Conservation (phyloP, 768 basidiomycete genomes). For the Phaffia australis region DNA sequence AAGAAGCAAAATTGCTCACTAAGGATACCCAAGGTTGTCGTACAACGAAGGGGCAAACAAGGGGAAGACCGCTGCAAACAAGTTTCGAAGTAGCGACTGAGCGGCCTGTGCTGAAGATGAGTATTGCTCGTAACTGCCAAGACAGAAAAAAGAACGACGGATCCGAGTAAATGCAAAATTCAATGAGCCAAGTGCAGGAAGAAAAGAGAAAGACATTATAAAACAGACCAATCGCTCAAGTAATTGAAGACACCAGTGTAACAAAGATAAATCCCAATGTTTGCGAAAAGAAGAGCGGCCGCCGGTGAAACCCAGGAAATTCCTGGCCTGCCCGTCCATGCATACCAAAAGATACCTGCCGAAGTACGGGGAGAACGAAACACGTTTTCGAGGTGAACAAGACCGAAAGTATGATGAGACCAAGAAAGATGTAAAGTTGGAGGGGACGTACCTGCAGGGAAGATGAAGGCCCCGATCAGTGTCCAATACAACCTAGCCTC, state of each 20-base stretch:
- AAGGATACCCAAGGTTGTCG: conserved; percentile 7
- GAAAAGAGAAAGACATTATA: not conserved
- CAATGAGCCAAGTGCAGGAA: not conserved
- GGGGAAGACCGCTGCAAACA: conserved; percentile 31
- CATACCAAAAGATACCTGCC: conserved; percentile 18
- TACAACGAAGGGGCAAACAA: conserved; percentile 31
- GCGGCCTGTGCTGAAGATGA: conserved; percentile 34
- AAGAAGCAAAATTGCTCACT: conserved; percentile 23
- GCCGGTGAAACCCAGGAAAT: conserved; percentile 31
- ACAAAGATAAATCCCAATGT: conserved; percentile 33
- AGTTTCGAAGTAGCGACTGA: conserved; percentile 26
- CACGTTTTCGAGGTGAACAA: no score
- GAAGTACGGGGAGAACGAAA: no score
- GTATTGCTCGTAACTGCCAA: conserved; percentile 36
- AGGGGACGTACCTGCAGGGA: conserved; percentile 4
- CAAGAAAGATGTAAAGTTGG: no score
- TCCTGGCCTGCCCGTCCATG: conserved; percentile 32
- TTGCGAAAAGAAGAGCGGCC: conserved; percentile 28
- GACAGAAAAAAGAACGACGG: conserved; percentile 5
- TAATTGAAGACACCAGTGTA: conserved; percentile 32
- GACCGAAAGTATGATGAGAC: no score
- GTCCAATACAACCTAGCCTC: conserved; percentile 35
- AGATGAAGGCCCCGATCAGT: conserved; percentile 8
- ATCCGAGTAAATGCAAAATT: not conserved
- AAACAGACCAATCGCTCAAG: conserved; percentile 23